These are phyloP conservation scores for Cordyceps cicadae DNA, from an alignment of 2,329 filamentous ascomycete species.

Conservation along the genomic window DNA sequence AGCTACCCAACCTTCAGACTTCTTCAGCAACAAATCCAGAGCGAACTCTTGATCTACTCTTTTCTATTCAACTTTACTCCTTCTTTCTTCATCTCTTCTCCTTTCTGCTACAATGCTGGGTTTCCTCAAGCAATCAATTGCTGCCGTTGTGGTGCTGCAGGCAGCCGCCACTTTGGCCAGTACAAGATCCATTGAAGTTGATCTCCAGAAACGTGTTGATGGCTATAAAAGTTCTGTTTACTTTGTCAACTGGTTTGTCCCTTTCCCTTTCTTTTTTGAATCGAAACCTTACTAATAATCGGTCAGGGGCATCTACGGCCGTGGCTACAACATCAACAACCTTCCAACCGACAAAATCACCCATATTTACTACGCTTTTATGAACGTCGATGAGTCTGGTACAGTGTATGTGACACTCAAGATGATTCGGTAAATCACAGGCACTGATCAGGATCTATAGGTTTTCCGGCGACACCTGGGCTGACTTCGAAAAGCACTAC, in stretches of 20 bases:
- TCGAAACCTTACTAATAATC: neutral
- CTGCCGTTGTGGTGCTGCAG: slow-evolving; percentile 21
- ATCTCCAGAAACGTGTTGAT: slow-evolving; percentile 16
- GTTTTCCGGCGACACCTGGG: slow-evolving; percentile 58
- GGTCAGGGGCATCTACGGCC: slow-evolving; percentile 61
- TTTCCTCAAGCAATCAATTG: slow-evolving; percentile 20
- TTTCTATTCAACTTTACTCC: neutral
- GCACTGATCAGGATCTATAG: slow-evolving; percentile 22
- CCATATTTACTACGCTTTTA: slow-evolving; percentile 74
- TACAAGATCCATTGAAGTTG: slow-evolving; percentile 13
- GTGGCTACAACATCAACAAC: slow-evolving; percentile 64
- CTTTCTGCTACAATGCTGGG: slow-evolving; percentile 19
- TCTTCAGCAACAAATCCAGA: neutral
- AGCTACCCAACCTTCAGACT: neutral
- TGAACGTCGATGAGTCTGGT: slow-evolving; percentile 63
- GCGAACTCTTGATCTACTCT: neutral
- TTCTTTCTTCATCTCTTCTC: neutral
- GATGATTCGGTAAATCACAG: no score
- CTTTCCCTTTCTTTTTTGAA: neutral
- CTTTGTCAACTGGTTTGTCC: slow-evolving; percentile 40
- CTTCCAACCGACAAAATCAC: slow-evolving; percentile 63
- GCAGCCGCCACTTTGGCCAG: slow-evolving; percentile 17
- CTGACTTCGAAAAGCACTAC: slow-evolving; percentile 68
- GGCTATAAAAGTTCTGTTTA: slow-evolving; percentile 34
- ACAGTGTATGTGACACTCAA: slow-evolving; percentile 49